Base-by-base conservation (phyloP, 2,329 filamentous ascomycete genomes). In the Trichophyton simii region DNA sequence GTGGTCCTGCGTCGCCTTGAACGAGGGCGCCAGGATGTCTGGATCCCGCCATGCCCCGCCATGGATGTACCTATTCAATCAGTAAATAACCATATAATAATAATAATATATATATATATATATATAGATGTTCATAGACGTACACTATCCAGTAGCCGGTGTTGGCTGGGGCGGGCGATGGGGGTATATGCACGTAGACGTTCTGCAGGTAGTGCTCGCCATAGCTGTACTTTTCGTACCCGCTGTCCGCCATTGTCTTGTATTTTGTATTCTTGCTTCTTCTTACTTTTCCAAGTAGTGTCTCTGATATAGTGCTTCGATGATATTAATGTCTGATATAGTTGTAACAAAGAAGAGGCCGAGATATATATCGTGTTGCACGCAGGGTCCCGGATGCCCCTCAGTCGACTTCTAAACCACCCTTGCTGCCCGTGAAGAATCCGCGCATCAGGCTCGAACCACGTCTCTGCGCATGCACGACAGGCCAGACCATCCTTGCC, bases 31-130 rank as follows among this genome's bases (percentile, higher is more conserved):
- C 11, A 72, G 74, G 42, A 76, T 69, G 9, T 66, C 68, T 58
- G 77, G 77, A 63, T 79, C 78, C 50, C 78, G 73, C 74, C 78
- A 80, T 65, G 77, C 78, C 60, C 78, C 78, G 50, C 78, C 78
- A 65, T 80, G 50, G 15, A 54, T 54, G 63, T 75, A 78, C 60
- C 74, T 76, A 11, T 18, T 25, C 28, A 8, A n/a, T 28, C 41
- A 38, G 11, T 4, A 38, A n/a, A n/a, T 50, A 2, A 18, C 20
- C n/a, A 20, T 20, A 8, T 15, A 18, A 50, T 4, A 3, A 46
- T n/a, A n/a, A 50, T 18, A 15, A 44, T 15, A 44, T 15, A 44
- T 6, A 28, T 13, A 25, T 4, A 46, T 8, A 48, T 36, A 36
- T 36, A 36, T 36, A 38, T 38, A 18, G 57, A 59, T 31, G 41